phyloP scores from a whole-genome alignment of 208 protist species.

The Blechomonas ayalai region DNA sequence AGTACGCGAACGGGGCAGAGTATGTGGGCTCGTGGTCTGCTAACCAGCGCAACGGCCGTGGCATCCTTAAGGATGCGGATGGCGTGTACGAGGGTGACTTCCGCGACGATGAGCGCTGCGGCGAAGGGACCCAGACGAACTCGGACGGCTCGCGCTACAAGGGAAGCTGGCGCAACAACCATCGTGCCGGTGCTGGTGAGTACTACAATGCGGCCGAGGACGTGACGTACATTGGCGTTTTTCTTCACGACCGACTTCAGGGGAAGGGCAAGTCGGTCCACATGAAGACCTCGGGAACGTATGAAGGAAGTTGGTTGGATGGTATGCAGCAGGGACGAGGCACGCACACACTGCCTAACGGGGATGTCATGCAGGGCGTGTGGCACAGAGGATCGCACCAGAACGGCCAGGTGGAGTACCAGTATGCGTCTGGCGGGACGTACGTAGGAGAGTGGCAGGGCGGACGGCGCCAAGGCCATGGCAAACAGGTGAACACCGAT shows the following conservation, averaged over 20 bases:
- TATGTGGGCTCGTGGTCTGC: constrained; percentile 78
- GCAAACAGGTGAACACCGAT: constrained; percentile 56
- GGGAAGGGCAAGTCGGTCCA: constrained; percentile 24
- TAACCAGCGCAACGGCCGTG: constrained; percentile 62
- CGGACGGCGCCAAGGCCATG: constrained; percentile 49
- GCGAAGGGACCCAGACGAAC: constrained; percentile 46
- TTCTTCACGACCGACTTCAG: constrained; percentile 65
- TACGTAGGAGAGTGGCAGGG: constrained; percentile 81
- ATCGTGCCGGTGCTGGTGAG: constrained; percentile 46
- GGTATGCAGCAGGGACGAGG: constrained; percentile 76
- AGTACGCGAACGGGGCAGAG: constrained; percentile 9
- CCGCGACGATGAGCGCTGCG: constrained; percentile 34
- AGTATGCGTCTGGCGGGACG: constrained; percentile 28
- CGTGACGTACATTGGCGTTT: constrained; percentile 67
- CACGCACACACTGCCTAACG: constrained; percentile 59
- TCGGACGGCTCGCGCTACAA: constrained; percentile 66
- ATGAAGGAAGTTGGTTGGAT: constrained; percentile 79
- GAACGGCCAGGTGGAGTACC: constrained; percentile 57
- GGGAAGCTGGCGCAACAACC: constrained; percentile 62
- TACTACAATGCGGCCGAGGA: constrained; percentile 43
- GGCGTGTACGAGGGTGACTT: constrained; percentile 79
- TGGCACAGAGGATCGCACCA: constrained; percentile 68
- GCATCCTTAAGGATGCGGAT: constrained; percentile 40
- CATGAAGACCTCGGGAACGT: constrained; percentile 22
- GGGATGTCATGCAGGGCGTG: constrained; percentile 59